Conservation (phyloP, 805 yeast species). For the Saccharomycopsis sp. region DNA sequence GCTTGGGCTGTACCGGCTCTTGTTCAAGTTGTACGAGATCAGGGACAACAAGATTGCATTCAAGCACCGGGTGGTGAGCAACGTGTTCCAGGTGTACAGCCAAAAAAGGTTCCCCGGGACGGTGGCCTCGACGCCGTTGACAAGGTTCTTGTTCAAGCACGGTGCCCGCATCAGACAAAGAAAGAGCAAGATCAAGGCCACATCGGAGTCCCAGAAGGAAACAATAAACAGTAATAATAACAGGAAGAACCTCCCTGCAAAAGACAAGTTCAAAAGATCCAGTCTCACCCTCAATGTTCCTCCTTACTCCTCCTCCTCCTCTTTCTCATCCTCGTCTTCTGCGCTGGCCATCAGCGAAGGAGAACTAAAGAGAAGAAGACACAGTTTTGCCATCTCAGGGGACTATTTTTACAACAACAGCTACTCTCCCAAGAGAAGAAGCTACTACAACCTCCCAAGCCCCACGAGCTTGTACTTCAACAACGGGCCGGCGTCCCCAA, state of each 20-base stretch:
- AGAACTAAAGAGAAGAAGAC: too few species aligned
- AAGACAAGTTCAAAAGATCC: constrained; percentile 2
- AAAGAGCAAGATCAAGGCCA: constrained; percentile 20
- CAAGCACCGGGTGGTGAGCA: constrained; percentile 21
- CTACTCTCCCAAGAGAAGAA: too few species aligned
- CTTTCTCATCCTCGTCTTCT: too few species aligned
- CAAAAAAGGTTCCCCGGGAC: constrained; percentile 30
- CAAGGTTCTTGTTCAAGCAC: constrained; percentile 26
- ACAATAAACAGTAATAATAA: neutral
- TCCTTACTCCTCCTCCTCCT: neutral
- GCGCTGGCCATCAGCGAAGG: too few species aligned
- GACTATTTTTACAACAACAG: too few species aligned
- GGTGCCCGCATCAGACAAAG: constrained; percentile 29
- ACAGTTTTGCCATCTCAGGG: too few species aligned
- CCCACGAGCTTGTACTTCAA: too few species aligned
- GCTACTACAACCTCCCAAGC: too few species aligned
- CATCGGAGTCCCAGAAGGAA: neutral
- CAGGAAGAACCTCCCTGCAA: neutral
- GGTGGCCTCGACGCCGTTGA: constrained; percentile 25
- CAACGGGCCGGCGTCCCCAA: too few species aligned
- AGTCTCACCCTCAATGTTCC: neutral
- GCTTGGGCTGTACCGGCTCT: constrained; percentile 25
- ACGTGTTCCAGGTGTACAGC: constrained; percentile 25
- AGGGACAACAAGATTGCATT: constrained; percentile 23
- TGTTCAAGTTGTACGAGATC: constrained; percentile 27